Conservation (phyloP, 1,284 basidiomycete genomes). For the Mycena sp. region DNA sequence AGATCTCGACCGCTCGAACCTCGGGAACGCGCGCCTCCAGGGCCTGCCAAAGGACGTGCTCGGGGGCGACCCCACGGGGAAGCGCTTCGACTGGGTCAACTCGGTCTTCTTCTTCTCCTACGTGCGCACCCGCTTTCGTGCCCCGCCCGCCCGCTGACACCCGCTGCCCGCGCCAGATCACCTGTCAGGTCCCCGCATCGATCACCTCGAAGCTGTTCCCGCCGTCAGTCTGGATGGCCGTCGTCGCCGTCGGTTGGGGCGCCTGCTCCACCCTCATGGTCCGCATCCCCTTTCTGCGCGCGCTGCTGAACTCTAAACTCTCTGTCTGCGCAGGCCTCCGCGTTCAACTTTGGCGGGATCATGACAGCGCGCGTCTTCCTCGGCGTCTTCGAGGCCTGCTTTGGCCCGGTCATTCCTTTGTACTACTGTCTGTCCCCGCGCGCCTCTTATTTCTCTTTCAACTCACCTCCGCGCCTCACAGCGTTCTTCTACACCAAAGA, state of each 20-base stretch:
- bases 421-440: conserved; percentile 67
- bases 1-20: conserved; percentile 80
- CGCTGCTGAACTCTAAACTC: neutral
- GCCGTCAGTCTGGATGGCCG: conserved; percentile 73
- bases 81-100: conserved; percentile 77
- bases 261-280: conserved; percentile 76
- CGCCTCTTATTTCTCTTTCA: neutral
- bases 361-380: conserved; percentile 68
- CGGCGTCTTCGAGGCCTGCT: conserved; percentile 78
- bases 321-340: conserved; percentile 55
- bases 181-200: conserved; percentile 76
- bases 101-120: conserved; percentile 83
- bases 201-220: conserved; percentile 72
- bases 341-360: conserved; percentile 65
- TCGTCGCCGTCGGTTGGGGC: conserved; percentile 76
- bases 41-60: conserved; percentile 71
- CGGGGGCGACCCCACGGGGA: conserved; percentile 71
- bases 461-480: conserved; percentile 37
- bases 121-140: conserved; percentile 48
- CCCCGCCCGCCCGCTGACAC: neutral
- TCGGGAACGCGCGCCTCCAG: conserved; percentile 81
- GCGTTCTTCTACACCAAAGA: conserved; percentile 80
- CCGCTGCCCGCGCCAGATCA: conserved; percentile 55
- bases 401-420: conserved; percentile 77
- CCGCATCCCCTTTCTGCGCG: conserved; percentile 18